Percentiles rank a stretch among this genome's conserved stretches.
These are phyloP conservation scores for bread wheat (Triticum aestivum) DNA, from an alignment of 176 grass and related monocot genomes.

Conservation along the genomic window DNA sequence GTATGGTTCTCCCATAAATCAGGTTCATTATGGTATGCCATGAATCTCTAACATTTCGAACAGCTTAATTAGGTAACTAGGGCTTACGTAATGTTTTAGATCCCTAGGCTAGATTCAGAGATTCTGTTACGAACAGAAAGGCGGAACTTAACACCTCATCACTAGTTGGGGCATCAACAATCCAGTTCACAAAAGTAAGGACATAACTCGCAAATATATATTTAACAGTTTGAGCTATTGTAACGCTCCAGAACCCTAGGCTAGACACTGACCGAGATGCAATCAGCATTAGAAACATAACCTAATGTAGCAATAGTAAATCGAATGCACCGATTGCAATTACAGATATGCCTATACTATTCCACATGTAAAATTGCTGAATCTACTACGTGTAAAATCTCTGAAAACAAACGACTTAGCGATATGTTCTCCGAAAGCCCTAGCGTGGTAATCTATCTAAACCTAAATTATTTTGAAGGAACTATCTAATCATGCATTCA, in stretches of 20 bases:
- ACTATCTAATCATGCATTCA: too few species aligned
- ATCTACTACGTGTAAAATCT: too few species aligned
- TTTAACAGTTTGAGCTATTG: slow-evolving; percentile 11
- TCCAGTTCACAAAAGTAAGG: neutral
- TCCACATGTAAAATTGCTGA: neutral
- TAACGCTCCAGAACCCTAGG: neutral
- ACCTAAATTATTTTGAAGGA: too few species aligned
- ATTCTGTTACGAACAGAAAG: neutral
- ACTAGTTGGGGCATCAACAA: neutral
- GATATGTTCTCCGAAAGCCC: too few species aligned
- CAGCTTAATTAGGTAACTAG: neutral
- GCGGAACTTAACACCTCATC: neutral
- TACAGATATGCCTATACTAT: neutral
- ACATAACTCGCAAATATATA: neutral
- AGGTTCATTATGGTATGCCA: neutral
- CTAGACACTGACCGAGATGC: neutral
- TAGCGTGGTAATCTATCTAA: too few species aligned
- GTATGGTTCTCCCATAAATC: neutral
- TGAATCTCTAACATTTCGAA: slow-evolving; percentile 3
- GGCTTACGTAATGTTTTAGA: neutral
- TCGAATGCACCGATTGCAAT: neutral
- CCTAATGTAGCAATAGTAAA: slow-evolving; percentile 5
- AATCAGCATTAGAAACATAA: neutral
- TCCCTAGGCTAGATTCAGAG: neutral
- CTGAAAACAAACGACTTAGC: too few species aligned